Base-by-base conservation (phyloP, 192 early-diverging fungal genomes). In the Cladochytrium replicatum region DNA sequence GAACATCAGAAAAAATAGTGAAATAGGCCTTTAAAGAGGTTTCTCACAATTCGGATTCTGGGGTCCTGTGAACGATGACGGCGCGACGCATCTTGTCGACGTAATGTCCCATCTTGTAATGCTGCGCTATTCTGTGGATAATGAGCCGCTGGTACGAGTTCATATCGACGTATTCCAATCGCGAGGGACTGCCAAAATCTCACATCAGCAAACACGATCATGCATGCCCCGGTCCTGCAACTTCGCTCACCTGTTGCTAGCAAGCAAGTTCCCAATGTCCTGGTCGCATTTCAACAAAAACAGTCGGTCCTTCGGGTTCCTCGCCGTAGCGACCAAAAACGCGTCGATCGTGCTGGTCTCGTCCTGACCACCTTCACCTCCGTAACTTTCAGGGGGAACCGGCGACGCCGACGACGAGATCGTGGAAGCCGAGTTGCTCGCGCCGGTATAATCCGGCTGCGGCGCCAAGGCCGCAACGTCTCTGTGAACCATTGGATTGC, bases 131-230 rank as follows among this genome's bases (percentile, higher is more conserved):
- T 15, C 76, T 69, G 60, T 87, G 83, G n/a, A 81, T 64, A 27
- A 87, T 69, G 52, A 82, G 67, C 5, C 85, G 67, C 43, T 87
- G 80, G 56, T 87, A 87, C 1, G 80, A 82, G 54, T 87, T 87
- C 66, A 87, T 74, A 17, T 55, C 53, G 7, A 80, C 74, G 48
- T 80, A 78, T 43, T 75, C 75, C 17, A 87, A 57, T 25, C 74
- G 58, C n/a, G 60, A 64, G 37, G 66, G 71, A 41, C 80, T 83
- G 32, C 29, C 17, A n/a, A 32, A 37, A n/a, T 3, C 27, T 39
- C 47, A 43, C 46, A 32, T 46, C 28, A 11, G 40, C 3, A 52
- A 21, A n/a, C 17, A 15, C 15, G 7, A n/a, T n/a, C n/a, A 19
- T 41, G 41, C 6, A 17, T 37, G 17, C 24, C 23, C 6, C 2